Conservation (phyloP, 805 yeast genomes). For the Myxozyma sirexii region DNA sequence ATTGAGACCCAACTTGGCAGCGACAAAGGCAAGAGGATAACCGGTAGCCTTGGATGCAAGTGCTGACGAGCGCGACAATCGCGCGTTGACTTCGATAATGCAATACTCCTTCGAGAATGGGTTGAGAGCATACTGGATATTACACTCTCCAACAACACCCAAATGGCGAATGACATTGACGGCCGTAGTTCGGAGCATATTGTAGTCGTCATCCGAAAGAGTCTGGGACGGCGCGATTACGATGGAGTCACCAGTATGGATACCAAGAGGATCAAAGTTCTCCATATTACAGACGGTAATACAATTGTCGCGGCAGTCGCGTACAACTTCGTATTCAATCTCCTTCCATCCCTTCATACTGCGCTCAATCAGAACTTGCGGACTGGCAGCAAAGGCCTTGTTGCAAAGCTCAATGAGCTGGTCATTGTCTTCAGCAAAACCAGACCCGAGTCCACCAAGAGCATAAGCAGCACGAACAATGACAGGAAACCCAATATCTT, state of each 20-base stretch:
- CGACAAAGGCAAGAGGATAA: constrained; percentile 96
- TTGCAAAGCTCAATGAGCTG: constrained; percentile 83
- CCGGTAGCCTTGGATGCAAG: constrained; percentile 99
- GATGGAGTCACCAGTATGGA: constrained; percentile 98
- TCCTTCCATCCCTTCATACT: constrained; percentile 99
- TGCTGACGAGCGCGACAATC: constrained; percentile 98
- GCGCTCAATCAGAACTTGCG: constrained; percentile 92
- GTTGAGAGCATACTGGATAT: constrained; percentile 93
- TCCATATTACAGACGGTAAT: constrained; percentile 99
- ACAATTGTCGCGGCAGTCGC: constrained; percentile 97
- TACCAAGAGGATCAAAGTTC: constrained; percentile 97
- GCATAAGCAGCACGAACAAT: constrained; percentile 98
- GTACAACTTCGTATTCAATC: constrained; percentile 97
- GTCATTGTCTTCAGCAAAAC: constrained; percentile 86
- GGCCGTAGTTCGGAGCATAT: constrained; percentile 97
- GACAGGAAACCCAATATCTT: constrained; percentile 88
- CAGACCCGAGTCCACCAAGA: constrained; percentile 96
- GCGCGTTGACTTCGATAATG: constrained; percentile 96
- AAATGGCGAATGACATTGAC: constrained; percentile 94
- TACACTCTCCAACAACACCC: constrained; percentile 99
- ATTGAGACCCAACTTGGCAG: constrained; percentile 93
- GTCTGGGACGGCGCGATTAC: constrained; percentile 99
- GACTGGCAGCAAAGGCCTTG: constrained; percentile 92
- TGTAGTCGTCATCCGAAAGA: constrained; percentile 92
- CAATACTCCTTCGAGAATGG: constrained; percentile 94